Percentiles rank a stretch among this genome's conserved stretches.
Evolutionary conservation across 169 alveolate genomes (phyloP).

Genomic region (Cryptosporidium viatorum): DNA sequence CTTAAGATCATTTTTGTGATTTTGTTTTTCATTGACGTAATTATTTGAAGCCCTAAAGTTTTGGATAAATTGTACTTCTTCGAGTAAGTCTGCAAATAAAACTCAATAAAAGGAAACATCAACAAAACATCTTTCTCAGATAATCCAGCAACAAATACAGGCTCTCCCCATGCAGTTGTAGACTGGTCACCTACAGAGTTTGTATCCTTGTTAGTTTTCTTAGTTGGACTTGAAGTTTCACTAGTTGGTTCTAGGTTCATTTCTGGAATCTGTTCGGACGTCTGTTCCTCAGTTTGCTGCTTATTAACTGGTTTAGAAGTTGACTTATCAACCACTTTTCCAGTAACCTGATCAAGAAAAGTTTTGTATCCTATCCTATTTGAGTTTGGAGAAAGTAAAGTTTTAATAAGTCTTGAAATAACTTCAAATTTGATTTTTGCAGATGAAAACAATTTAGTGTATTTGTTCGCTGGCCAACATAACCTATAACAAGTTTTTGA

Average conservation of each 20-base stretch:
- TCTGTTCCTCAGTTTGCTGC: slow-evolving; percentile 12
- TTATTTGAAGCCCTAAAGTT: slow-evolving; percentile 22
- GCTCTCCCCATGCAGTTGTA: slow-evolving; percentile 52
- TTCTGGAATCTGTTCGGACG: background rate
- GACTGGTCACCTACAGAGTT: background rate
- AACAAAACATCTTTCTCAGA: slow-evolving; percentile 25
- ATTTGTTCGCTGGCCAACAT: slow-evolving; percentile 61
- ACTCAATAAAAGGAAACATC: slow-evolving; percentile 42
- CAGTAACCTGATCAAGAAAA: slow-evolving; percentile 54
- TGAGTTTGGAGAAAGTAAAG: slow-evolving; percentile 47
- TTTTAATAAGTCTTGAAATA: slow-evolving; percentile 54
- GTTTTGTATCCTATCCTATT: slow-evolving; percentile 51
- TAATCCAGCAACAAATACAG: slow-evolving; percentile 17
- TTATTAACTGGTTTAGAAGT: background rate
- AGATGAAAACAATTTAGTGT: slow-evolving; percentile 26
- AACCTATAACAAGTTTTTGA: slow-evolving; percentile 36
- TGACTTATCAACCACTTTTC: slow-evolving; percentile 12
- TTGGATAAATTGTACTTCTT: slow-evolving; percentile 25
- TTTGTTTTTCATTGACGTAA: slow-evolving; percentile 31
- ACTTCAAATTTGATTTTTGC: slow-evolving; percentile 58
- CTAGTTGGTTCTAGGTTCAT: background rate
- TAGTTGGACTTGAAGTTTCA: slow-evolving; percentile 17
- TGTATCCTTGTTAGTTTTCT: background rate
- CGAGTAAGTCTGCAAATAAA: slow-evolving; percentile 35
- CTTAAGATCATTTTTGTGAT: slow-evolving; percentile 39